Conservation (phyloP, 768 basidiomycete species). For the Auricularia sp. region DNA sequence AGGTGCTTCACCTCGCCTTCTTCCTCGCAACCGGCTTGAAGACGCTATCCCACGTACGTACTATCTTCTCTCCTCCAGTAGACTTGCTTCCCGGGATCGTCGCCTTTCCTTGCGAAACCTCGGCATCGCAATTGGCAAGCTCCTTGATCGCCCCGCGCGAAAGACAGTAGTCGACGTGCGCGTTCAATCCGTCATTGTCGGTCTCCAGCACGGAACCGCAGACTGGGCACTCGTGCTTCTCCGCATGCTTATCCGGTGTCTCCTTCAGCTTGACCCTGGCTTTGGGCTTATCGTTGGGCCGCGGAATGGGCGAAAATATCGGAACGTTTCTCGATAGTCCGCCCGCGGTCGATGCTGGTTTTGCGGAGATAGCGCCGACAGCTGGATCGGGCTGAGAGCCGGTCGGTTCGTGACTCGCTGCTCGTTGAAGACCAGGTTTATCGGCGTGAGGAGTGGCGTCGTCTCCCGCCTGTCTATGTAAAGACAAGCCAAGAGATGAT, state of each 20-base stretch:
- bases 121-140: constrained; percentile 32
- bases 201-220: constrained; percentile 51
- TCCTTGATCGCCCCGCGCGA: constrained; percentile 68
- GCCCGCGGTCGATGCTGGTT: constrained; percentile 16
- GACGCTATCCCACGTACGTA: too few relatives aligned
- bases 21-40: too few relatives aligned
- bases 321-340: constrained; percentile 8
- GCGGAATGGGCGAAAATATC: background rate
- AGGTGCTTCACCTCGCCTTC: too few relatives aligned
- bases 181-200: constrained; percentile 71
- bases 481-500: too few relatives aligned
- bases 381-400: constrained; percentile 10
- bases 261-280: background rate
- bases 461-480: background rate
- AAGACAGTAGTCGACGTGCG: constrained; percentile 84
- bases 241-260: constrained; percentile 21
- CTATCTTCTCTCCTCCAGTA: too few relatives aligned
- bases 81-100: background rate
- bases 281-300: constrained; percentile 4
- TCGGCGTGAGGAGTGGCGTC: background rate
- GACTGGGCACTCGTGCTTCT: constrained; percentile 47
- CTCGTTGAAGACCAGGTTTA: background rate
- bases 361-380: background rate
- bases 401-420: constrained; percentile 2
- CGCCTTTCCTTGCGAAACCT: background rate